Evolutionary conservation across 2,329 filamentous ascomycete species (phyloP).

Genomic region (Ophiostoma ulmi): DNA sequence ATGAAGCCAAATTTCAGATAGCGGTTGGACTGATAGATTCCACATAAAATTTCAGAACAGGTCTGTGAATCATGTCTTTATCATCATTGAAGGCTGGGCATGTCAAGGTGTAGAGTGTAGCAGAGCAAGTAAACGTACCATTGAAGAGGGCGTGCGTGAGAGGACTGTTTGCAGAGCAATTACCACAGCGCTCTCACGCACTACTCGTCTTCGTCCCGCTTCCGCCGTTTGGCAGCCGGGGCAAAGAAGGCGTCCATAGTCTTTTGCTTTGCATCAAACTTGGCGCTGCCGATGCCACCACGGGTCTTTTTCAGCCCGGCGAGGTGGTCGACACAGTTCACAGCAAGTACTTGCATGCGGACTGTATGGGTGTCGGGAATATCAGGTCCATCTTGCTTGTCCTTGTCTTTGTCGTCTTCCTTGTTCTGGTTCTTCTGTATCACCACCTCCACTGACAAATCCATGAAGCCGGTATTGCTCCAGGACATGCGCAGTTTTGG

Average conservation of each 20-base stretch:
- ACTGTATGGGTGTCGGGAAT: no score
- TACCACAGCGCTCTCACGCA: constrained; percentile 25
- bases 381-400: background rate
- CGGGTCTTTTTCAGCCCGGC: constrained; percentile 69
- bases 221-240: constrained; percentile 46
- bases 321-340: constrained; percentile 70
- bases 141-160: background rate
- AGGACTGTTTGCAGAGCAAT: background rate
- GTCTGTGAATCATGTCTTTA: constrained; percentile 67
- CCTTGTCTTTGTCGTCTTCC: background rate
- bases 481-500: constrained; percentile 38
- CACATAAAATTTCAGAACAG: constrained; percentile 72
- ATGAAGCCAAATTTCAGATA: constrained; percentile 56
- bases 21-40: constrained; percentile 72
- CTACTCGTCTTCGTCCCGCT: constrained; percentile 28
- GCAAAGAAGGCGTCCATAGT: constrained; percentile 72
- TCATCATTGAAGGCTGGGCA: constrained; percentile 57
- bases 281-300: constrained; percentile 74
- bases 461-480: constrained; percentile 51
- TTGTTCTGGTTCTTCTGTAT: background rate
- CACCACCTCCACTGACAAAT: constrained; percentile 28
- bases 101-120: constrained; percentile 19
- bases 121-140: constrained; percentile 36
- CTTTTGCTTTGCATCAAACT: constrained; percentile 69
- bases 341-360: constrained; percentile 45